Conservation (phyloP, 306 rosid genomes). For the Castanea sativa region DNA sequence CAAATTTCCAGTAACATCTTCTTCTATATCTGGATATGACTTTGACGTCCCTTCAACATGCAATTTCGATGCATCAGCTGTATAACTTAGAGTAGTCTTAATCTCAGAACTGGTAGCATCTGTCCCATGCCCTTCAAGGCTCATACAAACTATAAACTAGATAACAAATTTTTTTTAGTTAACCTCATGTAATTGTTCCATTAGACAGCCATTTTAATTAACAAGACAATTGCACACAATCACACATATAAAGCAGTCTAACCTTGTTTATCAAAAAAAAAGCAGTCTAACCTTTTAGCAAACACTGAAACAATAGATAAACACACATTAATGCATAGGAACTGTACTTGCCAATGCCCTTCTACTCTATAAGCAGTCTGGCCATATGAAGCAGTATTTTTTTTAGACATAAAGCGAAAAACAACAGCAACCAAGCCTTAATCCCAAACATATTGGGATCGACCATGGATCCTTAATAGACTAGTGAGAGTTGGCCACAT, state of each 20-base stretch:
- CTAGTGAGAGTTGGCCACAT: too few relatives aligned
- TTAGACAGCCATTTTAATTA: background rate
- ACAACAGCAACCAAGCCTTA: too few relatives aligned
- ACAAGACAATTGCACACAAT: background rate
- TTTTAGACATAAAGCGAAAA: too few relatives aligned
- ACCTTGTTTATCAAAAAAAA: background rate
- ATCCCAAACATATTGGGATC: too few relatives aligned
- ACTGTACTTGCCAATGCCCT: background rate
- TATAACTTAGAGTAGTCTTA: slow-evolving; percentile 39
- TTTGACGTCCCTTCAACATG: slow-evolving; percentile 36
- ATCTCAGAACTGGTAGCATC: slow-evolving; percentile 41
- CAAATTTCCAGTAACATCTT: slow-evolving; percentile 30
- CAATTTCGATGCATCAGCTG: slow-evolving; percentile 37
- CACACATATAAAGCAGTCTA: background rate
- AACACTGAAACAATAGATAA: background rate
- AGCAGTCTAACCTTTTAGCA: background rate
- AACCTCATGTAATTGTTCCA: slow-evolving; percentile 25
- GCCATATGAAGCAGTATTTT: background rate
- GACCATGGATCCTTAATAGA: too few relatives aligned
- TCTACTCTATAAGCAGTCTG: background rate
- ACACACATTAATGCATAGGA: slow-evolving; percentile 9
- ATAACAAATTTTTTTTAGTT: slow-evolving; percentile 31
- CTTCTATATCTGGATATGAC: slow-evolving; percentile 31
- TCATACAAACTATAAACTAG: slow-evolving; percentile 52
- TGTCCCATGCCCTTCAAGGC: slow-evolving; percentile 50